These are phyloP conservation scores for Russula dissimulans DNA, from an alignment of 768 basidiomycete species.

Conservation along the genomic window DNA sequence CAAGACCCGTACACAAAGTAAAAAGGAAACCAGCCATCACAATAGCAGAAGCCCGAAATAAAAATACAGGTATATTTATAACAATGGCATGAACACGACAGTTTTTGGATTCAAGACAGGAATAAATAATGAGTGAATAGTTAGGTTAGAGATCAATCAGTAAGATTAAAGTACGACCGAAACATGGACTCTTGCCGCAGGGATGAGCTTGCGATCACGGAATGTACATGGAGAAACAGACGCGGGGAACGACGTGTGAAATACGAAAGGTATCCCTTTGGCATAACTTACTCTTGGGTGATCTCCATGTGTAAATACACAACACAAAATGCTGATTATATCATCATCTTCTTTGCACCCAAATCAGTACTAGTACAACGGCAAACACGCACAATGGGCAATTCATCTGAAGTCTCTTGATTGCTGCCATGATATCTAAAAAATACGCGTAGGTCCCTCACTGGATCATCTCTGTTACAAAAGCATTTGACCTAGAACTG, in stretches of 20 bases:
- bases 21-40: background rate
- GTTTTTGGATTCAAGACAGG: background rate
- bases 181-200: constrained; percentile 85
- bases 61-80: constrained; percentile 21
- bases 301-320: too few species aligned
- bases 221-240: constrained; percentile 86
- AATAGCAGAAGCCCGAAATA: constrained; percentile 10
- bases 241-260: constrained; percentile 90
- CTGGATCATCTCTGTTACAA: too few species aligned
- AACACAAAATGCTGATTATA: too few species aligned
- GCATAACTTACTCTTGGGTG: too few species aligned
- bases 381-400: too few species aligned
- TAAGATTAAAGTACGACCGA: constrained; percentile 74
- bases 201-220: constrained; percentile 64
- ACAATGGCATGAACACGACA: background rate
- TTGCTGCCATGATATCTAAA: too few species aligned
- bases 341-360: too few species aligned
- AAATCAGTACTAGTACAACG: too few species aligned
- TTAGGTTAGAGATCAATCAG: constrained; percentile 27
- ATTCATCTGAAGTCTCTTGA: too few species aligned
- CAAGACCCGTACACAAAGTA: background rate
- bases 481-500: too few species aligned
- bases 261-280: constrained; percentile 84
- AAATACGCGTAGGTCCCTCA: too few species aligned
- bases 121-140: background rate